Evolutionary conservation across 2,329 filamentous ascomycete genomes (phyloP).

Genomic region (Xylaria sp.): DNA sequence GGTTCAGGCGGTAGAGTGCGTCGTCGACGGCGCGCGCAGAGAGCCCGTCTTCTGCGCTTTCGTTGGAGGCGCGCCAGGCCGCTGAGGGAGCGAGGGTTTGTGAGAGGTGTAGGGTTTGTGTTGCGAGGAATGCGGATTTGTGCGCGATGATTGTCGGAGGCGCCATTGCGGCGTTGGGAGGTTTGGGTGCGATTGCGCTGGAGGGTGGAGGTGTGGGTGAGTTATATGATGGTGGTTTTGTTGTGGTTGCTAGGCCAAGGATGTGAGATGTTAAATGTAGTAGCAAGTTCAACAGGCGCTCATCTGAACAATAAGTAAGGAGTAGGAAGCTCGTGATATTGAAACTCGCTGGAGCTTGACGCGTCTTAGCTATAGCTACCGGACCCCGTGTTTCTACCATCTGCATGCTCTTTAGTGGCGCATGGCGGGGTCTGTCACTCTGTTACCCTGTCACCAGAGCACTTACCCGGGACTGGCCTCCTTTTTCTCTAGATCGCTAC

Average conservation of each 20-base stretch:
- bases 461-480: not conserved
- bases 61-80: slow-evolving; percentile 62
- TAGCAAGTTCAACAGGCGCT: too few relatives aligned
- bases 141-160: slow-evolving; percentile 69
- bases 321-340: not conserved
- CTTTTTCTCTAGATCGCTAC: not conserved
- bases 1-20: slow-evolving; percentile 68
- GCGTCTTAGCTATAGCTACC: slow-evolving; percentile 2
- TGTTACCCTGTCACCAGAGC: not conserved
- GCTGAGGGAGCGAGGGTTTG: slow-evolving; percentile 67
- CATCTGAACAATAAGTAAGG: not conserved
- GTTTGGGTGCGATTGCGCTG: not conserved
- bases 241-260: not conserved
- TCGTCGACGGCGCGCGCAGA: slow-evolving; percentile 65
- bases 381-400: slow-evolving; percentile 5
- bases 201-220: not conserved
- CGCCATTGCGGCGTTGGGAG: slow-evolving; percentile 43
- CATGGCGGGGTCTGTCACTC: not conserved
- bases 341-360: slow-evolving; percentile 3
- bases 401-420: slow-evolving; percentile 2
- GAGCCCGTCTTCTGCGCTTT: slow-evolving; percentile 54
- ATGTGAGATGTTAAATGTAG: too few relatives aligned
- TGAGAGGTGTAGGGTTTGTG: slow-evolving; percentile 72
- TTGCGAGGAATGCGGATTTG: slow-evolving; percentile 72
- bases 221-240: not conserved